Percentiles rank a stretch among this genome's conserved stretches.
These are phyloP conservation scores for Tympanopsis confertula DNA, from an alignment of 2,329 filamentous ascomycete genomes.

Conservation along the genomic window DNA sequence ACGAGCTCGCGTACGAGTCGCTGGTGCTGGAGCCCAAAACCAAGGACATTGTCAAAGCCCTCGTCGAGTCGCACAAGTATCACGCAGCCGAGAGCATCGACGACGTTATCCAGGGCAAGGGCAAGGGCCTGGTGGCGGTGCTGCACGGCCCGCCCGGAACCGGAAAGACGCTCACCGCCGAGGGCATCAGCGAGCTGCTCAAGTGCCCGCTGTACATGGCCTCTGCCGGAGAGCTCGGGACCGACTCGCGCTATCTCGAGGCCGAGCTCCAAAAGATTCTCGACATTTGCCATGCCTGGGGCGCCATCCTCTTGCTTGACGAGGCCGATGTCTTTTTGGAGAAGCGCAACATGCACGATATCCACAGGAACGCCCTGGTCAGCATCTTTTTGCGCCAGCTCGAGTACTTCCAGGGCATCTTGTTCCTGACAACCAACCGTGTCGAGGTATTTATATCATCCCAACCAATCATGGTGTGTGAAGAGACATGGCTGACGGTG, in stretches of 20 bases:
- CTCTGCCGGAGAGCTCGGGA: constrained; percentile 16
- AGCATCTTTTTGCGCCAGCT: constrained; percentile 22
- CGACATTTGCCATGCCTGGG: constrained; percentile 11
- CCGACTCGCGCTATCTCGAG: constrained; percentile 13
- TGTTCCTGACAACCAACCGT: constrained; percentile 22
- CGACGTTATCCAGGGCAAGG: constrained; percentile 73
- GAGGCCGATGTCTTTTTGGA: constrained; percentile 30
- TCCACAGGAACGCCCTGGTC: constrained; percentile 26
- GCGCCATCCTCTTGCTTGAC: constrained; percentile 21
- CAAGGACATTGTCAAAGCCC: constrained; percentile 62
- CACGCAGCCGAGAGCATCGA: constrained; percentile 73
- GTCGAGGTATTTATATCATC: constrained; percentile 26
- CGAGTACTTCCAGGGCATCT: constrained; percentile 22
- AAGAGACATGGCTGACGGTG: neutral
- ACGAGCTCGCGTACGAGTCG: constrained; percentile 70
- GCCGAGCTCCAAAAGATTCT: constrained; percentile 6
- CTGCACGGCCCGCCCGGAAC: constrained; percentile 13
- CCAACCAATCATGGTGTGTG: neutral
- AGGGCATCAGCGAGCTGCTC: constrained; percentile 23
- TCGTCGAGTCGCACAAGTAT: constrained; percentile 76
- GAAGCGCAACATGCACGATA: constrained; percentile 15
- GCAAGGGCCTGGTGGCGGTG: constrained; percentile 63
- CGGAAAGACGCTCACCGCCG: constrained; percentile 22
- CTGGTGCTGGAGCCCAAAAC: constrained; percentile 57
- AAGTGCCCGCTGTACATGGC: constrained; percentile 20